A percentile compares a stretch with the other conserved stretches of the same genome.
Evolutionary conservation across 225 moss, liverwort and hornwort species (phyloP).

Genomic region (Asterella californica): DNA sequence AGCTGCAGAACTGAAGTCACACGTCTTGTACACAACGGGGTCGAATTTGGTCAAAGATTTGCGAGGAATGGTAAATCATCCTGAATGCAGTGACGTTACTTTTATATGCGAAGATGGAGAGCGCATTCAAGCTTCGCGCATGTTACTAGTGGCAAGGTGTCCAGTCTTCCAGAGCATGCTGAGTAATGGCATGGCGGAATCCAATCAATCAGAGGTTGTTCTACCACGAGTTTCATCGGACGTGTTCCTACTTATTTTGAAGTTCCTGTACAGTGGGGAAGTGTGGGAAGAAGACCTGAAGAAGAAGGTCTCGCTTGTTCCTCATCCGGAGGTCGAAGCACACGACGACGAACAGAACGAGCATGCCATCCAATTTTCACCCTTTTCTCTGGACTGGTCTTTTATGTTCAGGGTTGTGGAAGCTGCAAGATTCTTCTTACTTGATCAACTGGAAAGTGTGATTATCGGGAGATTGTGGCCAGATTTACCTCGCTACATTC

Average conservation of each 20-base stretch:
- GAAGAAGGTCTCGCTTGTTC: not conserved
- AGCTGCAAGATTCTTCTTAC: not conserved
- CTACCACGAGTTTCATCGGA: not conserved
- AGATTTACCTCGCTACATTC: no score
- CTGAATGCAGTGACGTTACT: not conserved
- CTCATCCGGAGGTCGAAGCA: not conserved
- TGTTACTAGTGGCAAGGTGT: not conserved
- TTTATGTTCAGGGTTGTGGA: not conserved
- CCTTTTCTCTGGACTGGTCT: not conserved
- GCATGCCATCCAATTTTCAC: no score
- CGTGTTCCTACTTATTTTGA: not conserved
- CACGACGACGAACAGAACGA: no score
- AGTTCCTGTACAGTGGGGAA: not conserved
- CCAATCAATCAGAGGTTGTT: no score
- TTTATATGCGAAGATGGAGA: not conserved
- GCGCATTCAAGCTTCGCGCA: not conserved
- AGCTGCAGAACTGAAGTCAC: no score
- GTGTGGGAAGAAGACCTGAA: not conserved
- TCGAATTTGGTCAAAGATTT: not conserved
- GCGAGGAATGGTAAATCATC: not conserved
- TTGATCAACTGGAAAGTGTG: not conserved
- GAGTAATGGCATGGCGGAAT: no score
- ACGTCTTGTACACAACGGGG: no score
- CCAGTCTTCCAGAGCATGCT: no score
- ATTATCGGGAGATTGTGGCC: not conserved